Evolutionary conservation across 331 rosid species (phyloP).

Genomic region (Arachis monticola): DNA sequence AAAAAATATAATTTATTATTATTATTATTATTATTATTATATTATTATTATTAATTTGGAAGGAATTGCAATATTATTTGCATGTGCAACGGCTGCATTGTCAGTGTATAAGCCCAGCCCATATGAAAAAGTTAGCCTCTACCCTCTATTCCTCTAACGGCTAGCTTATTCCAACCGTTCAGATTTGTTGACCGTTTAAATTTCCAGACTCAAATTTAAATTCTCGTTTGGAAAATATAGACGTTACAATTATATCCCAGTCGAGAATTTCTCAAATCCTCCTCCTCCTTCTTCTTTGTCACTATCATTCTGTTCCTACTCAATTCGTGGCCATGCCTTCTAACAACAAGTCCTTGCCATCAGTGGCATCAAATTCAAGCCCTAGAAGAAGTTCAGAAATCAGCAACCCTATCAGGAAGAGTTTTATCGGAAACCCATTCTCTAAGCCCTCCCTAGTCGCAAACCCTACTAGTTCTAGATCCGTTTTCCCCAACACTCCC

Average conservation of each 20-base stretch:
- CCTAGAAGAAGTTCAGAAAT: slow-evolving; percentile 60
- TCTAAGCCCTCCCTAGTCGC: slow-evolving; percentile 59
- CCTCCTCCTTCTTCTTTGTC: not conserved
- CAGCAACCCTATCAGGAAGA: slow-evolving; percentile 59
- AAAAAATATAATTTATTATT: no score
- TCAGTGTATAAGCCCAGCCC: no score
- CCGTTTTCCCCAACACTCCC: slow-evolving; percentile 45
- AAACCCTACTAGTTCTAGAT: slow-evolving; percentile 27
- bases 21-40: no score
- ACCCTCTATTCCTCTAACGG: no score
- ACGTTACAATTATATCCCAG: slow-evolving; percentile 47
- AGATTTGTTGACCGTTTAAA: slow-evolving; percentile 2
- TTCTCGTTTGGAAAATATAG: slow-evolving; percentile 42
- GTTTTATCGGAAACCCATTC: slow-evolving; percentile 75
- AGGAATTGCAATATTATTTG: no score
- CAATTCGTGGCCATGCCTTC: slow-evolving; percentile 47
- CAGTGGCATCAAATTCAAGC: slow-evolving; percentile 35
- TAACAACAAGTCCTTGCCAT: slow-evolving; percentile 55
- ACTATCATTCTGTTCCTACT: not conserved
- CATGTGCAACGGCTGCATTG: no score
- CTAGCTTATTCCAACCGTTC: no score
- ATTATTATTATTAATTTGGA: no score
- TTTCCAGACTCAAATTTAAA: not conserved
- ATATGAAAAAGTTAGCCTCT: no score
- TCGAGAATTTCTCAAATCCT: slow-evolving; percentile 25